Evolutionary conservation across 257 asterid species (phyloP).

Genomic region (Solanum sejunctum): DNA sequence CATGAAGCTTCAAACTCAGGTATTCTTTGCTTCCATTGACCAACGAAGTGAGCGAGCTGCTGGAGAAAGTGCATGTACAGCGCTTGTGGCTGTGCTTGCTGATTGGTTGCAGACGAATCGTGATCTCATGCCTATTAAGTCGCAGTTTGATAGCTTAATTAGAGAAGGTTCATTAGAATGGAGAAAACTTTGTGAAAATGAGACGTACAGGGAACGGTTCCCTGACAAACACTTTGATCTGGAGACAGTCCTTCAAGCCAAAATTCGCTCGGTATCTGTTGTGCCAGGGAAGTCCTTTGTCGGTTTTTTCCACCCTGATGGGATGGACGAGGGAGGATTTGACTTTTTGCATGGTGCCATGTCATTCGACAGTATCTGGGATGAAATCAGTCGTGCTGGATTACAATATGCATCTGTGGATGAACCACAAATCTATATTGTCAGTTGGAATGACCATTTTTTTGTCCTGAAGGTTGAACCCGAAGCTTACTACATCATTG

Average conservation of each 20-base stretch:
- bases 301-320: conserved; percentile 80
- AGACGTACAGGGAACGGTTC: conserved; percentile 44
- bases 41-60: conserved; percentile 95
- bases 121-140: conserved; percentile 74
- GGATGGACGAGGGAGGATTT: conserved; percentile 53
- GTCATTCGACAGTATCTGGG: conserved; percentile 93
- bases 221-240: conserved; percentile 95
- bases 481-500: conserved; percentile 74
- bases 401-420: conserved; percentile 13
- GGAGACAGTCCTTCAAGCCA: conserved; percentile 71
- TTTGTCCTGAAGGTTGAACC: conserved; percentile 71
- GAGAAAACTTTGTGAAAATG: conserved; percentile 83
- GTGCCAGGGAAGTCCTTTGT: conserved; percentile 66
- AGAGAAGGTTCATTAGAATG: conserved; percentile 90
- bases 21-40: conserved; percentile 89
- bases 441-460: conserved; percentile 97
- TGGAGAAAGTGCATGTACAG: conserved; percentile 95
- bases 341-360: conserved; percentile 86
- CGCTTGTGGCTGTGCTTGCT: conserved; percentile 86
- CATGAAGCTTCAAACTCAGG: conserved; percentile 60
- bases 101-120: conserved; percentile 76
- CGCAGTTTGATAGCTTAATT: conserved; percentile 74
- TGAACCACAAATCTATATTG: conserved; percentile 52
- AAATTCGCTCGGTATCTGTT: conserved; percentile 48
- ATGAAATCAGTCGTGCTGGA: conserved; percentile 40